phyloP scores from a whole-genome alignment of 352 stramenopile genomes.

The Phytophthora megakarya region DNA sequence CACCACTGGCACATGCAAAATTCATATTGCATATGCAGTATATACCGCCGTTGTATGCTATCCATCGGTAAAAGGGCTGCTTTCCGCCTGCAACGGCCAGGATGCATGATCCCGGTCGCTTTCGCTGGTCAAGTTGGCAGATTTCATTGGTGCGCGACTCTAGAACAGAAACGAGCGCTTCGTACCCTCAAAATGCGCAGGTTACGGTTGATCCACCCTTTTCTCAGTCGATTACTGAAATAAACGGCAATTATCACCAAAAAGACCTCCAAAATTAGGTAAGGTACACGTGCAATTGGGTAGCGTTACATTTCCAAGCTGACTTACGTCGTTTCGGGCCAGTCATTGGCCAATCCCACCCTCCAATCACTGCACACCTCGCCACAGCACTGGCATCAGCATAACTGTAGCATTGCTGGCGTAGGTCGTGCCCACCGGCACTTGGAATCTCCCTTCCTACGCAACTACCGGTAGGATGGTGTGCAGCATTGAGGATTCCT shows the following conservation, averaged over 20 bases:
- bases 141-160: slow-evolving; percentile 16
- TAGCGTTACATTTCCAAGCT: slow-evolving; percentile 3
- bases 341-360: slow-evolving; percentile 29
- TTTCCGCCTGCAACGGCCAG: background rate
- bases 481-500: slow-evolving; percentile 46
- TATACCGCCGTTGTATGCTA: slow-evolving; percentile 10
- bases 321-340: slow-evolving; percentile 3
- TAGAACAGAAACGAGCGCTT: background rate
- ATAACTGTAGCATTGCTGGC: background rate
- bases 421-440: slow-evolving; percentile 20
- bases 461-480: slow-evolving; percentile 35
- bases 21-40: background rate
- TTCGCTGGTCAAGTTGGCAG: slow-evolving; percentile 14
- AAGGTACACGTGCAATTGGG: background rate
- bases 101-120: background rate
- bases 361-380: slow-evolving; percentile 22
- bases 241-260: background rate
- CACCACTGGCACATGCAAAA: background rate
- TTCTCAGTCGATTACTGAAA: background rate
- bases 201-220: background rate
- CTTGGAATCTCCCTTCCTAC: slow-evolving; percentile 33
- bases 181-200: slow-evolving; percentile 2
- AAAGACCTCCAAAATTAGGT: background rate
- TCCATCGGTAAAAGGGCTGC: no score
- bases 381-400: slow-evolving; percentile 9